Evolutionary conservation across 768 basidiomycete species (phyloP), one percentile per base, ranked within the genome.

Genomic region (Chalciporus piperatus): DNA sequence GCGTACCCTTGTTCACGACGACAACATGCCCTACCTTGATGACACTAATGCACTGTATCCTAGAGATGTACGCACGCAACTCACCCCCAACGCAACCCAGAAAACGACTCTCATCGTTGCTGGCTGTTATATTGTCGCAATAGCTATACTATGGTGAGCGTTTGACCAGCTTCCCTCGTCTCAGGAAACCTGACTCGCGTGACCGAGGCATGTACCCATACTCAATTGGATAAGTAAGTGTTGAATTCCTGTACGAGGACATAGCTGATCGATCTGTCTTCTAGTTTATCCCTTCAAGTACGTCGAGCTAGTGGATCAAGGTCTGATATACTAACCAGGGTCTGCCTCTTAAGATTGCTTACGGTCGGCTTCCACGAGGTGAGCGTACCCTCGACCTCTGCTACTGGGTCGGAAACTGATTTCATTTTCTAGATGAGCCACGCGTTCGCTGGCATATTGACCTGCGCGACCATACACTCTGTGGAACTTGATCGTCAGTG

Each of bases 201-300:
- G 41, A 48, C 39, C 52, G 38, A 90, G 89, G 89, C 89, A 91
- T 77, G 76, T 90, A 41, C 89, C 89, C 10, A 74, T 81, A 60
- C 68, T 92, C 55, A 86, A 81, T 48, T 70, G 74, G 56, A 83
- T 92, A 58, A 83, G 91, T 91, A 60, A 77, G 87, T 79, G 14
- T 30, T 40, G 38, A 23, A 40, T 12, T 50, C 38, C 27, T 20
- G 14, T 47, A 13, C 12, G 8, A 23, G 8, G 45, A 53, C 45
- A n/a, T 45, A 20, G 45, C 57, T 67, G 39, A 62, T 22, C 30
- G 40, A 25, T 41, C 30, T 33, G 16, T 48, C 22, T 33, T 16
- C 41, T 46, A 92, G 90, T 93, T 63, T 93, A 93, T 67, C 92
- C 91, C 5, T 93, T 93, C 80, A 93, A 93, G 91, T 91, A 70